Percentiles rank a stretch among this genome's conserved stretches.
phyloP scores from a whole-genome alignment of 2,329 filamentous ascomycete genomes.

The Talaromyces sp. region DNA sequence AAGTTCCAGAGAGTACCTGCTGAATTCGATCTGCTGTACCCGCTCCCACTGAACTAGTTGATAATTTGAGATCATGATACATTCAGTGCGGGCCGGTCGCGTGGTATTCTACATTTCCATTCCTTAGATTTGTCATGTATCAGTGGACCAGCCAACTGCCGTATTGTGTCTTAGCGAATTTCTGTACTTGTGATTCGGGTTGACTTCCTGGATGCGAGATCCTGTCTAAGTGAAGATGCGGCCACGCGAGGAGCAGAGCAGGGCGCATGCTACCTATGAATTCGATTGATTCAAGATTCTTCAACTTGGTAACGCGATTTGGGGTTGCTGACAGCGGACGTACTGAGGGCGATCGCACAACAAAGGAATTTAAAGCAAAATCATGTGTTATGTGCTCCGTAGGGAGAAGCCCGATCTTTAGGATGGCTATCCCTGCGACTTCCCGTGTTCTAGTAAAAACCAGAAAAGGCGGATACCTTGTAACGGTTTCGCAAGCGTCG shows the following conservation, averaged over 20 bases:
- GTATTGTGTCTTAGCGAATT: background rate
- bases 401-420: background rate
- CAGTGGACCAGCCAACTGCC: background rate
- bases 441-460: background rate
- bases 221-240: background rate
- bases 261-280: background rate
- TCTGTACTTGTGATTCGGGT: background rate
- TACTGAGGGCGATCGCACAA: background rate
- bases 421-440: background rate
- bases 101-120: background rate
- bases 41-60: background rate
- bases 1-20: background rate
- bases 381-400: no score
- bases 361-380: background rate
- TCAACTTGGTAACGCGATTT: background rate
- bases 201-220: background rate
- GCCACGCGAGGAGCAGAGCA: conserved; percentile 1
- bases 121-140: background rate
- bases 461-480: background rate
- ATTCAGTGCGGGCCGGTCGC: background rate
- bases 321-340: background rate
- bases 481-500: background rate
- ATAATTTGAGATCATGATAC: background rate
- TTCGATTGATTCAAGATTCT: background rate
- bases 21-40: conserved; percentile 1